Percentiles rank a stretch among this genome's conserved stretches.
Evolutionary conservation across 352 stramenopile genomes (phyloP).

Genomic region (Globisporangium canariense): DNA sequence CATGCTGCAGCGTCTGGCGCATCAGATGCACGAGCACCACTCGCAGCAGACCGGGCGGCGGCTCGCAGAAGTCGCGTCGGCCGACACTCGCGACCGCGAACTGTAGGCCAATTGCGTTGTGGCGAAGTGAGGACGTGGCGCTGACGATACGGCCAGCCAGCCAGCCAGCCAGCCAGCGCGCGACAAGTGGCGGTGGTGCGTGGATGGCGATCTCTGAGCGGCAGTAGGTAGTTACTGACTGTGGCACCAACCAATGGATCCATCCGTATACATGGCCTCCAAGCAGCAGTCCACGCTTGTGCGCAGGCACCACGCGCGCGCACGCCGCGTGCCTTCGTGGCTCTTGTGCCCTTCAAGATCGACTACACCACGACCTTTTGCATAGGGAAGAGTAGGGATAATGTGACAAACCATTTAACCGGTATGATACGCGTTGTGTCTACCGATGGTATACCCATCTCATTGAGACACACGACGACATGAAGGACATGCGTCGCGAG

Average conservation of each 20-base stretch:
- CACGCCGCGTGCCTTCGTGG: conserved; percentile 1
- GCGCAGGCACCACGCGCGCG: neutral
- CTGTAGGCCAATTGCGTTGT: conserved; percentile 18
- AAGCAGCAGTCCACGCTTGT: neutral
- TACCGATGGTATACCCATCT: no score
- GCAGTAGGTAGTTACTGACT: neutral
- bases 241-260: neutral
- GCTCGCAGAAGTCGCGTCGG: conserved; percentile 7
- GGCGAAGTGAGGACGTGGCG: neutral
- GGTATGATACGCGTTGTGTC: no score
- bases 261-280: neutral
- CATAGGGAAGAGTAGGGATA: no score
- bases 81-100: conserved; percentile 21
- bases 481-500: no score
- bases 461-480: no score
- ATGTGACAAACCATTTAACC: no score
- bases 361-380: neutral
- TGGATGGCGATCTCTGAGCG: neutral
- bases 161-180: no score
- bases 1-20: conserved; percentile 30
- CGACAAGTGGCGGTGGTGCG: neutral
- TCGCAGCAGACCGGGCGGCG: conserved; percentile 13
- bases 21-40: conserved; percentile 46
- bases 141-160: neutral
- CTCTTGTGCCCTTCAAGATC: conserved; percentile 5